Evolutionary conservation across 805 yeast species (phyloP).

Genomic region (Diddensiella caesifluorescens): DNA sequence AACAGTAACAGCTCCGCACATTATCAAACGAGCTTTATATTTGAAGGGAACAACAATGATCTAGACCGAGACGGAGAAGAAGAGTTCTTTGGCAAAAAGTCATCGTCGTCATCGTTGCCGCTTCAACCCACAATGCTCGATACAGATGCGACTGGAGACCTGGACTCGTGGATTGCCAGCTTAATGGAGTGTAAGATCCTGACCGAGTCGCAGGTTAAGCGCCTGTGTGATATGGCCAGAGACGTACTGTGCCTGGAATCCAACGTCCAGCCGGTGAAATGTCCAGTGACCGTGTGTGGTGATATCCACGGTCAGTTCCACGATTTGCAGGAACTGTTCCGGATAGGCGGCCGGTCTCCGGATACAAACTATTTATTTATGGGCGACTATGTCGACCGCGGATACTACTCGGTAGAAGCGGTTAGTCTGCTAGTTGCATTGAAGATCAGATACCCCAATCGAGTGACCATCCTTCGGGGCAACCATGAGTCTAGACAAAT

Average conservation of each 20-base stretch:
- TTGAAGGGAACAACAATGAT: neutral
- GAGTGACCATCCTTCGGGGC: slow-evolving; percentile 90
- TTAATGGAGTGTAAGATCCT: slow-evolving; percentile 75
- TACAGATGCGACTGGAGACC: slow-evolving; percentile 35
- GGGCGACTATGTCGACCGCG: slow-evolving; percentile 93
- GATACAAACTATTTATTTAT: slow-evolving; percentile 82
- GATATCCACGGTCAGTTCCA: slow-evolving; percentile 97
- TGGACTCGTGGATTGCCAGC: slow-evolving; percentile 81
- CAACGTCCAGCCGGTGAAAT: slow-evolving; percentile 90
- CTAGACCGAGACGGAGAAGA: neutral
- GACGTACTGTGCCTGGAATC: slow-evolving; percentile 77
- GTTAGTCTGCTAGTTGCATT: slow-evolving; percentile 82
- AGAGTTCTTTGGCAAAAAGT: neutral
- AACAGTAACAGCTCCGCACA: no score
- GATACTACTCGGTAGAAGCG: slow-evolving; percentile 83
- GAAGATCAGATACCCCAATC: slow-evolving; percentile 86
- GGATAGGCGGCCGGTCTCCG: slow-evolving; percentile 92
- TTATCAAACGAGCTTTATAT: neutral
- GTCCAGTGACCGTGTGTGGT: slow-evolving; percentile 95
- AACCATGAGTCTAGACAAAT: slow-evolving; percentile 95
- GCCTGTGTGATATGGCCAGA: slow-evolving; percentile 78
- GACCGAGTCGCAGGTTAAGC: slow-evolving; percentile 70
- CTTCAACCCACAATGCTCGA: neutral
- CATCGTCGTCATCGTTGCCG: neutral
- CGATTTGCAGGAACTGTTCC: slow-evolving; percentile 86